Evolutionary conservation across 768 basidiomycete genomes (phyloP).

Genomic region (Kwoniella heveanensis): DNA sequence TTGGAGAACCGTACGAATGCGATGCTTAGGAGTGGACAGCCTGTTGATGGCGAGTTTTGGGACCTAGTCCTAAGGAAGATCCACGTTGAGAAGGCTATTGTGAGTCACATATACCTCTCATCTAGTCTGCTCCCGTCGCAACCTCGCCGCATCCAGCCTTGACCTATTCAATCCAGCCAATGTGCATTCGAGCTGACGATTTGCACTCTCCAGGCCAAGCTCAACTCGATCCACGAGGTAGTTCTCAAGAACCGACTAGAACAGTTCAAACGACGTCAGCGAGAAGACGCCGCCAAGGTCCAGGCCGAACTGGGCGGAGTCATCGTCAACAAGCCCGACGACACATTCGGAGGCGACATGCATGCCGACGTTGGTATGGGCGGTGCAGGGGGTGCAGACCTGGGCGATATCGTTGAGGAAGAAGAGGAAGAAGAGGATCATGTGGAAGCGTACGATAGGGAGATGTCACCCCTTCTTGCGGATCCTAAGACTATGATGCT

Average conservation of each 20-base stretch:
- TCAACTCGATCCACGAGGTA: constrained; percentile 89
- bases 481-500: constrained; percentile 69
- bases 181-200: not conserved
- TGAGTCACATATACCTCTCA: constrained; percentile 48
- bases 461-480: constrained; percentile 80
- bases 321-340: constrained; percentile 65
- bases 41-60: constrained; percentile 97
- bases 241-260: constrained; percentile 95
- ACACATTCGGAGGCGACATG: constrained; percentile 58
- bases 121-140: not conserved
- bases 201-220: constrained; percentile 68
- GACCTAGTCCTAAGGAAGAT: constrained; percentile 87
- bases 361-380: constrained; percentile 45
- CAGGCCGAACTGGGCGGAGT: constrained; percentile 71
- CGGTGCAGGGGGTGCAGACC: constrained; percentile 51
- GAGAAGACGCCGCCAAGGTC: constrained; percentile 91
- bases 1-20: constrained; percentile 84
- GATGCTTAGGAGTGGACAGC: constrained; percentile 88
- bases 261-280: constrained; percentile 89
- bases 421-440: constrained; percentile 57
- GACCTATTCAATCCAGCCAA: not conserved
- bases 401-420: constrained; percentile 60
- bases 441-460: constrained; percentile 72
- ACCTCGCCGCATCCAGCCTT: not conserved
- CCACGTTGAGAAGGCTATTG: constrained; percentile 96